Evolutionary conservation across 1,139 yeast species (phyloP), one percentile per base, ranked within the genome.

Genomic region (Sugiyamaella japonica): DNA sequence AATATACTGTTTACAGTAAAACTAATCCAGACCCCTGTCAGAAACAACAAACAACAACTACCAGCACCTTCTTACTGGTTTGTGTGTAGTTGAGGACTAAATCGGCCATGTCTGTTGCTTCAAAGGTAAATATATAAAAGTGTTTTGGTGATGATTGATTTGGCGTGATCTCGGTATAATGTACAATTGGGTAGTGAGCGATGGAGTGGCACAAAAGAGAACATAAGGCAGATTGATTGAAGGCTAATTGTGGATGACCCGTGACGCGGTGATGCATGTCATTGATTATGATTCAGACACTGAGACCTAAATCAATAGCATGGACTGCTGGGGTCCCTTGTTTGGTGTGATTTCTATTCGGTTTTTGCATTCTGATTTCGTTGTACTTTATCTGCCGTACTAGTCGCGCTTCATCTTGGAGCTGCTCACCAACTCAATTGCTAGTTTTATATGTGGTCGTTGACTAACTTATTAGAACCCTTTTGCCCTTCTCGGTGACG

Each of bases 401-500:
- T n/a, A n/a, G n/a, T n/a, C n/a, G n/a, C n/a, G n/a, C n/a, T n/a
- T n/a, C n/a, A n/a, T 28, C 6, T 28, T 7, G 31, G 6, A 28
- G 31, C 31, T 28, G 31, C 8, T 28, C 31, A 6, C 8, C 9
- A 6, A 9, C n/a, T 29, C 34, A 5, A 29, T 29, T 29, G 34
- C n/a, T 12, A 5, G 3, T 12, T 3, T 3, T 29, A 29, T 29
- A 5, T 29, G 34, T 29, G 10, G 34, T 29, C 9, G 38, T 40
- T 31, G 16, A 40, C 51, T 48, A 48, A 48, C 51, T 31, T 36
- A 48, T 12, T 52, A 68, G 71, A 68, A 68, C 63, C 62, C 61
- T 46, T 68, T 66, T 54, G 63, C 65, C 51, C 59, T 68, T 57
- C 63, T 68, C 56, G 71, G 83, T 69, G 85, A 89, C 83, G 95